phyloP scores from a whole-genome alignment of 2,329 filamentous ascomycete genomes.

The Monosporascus sp. region DNA sequence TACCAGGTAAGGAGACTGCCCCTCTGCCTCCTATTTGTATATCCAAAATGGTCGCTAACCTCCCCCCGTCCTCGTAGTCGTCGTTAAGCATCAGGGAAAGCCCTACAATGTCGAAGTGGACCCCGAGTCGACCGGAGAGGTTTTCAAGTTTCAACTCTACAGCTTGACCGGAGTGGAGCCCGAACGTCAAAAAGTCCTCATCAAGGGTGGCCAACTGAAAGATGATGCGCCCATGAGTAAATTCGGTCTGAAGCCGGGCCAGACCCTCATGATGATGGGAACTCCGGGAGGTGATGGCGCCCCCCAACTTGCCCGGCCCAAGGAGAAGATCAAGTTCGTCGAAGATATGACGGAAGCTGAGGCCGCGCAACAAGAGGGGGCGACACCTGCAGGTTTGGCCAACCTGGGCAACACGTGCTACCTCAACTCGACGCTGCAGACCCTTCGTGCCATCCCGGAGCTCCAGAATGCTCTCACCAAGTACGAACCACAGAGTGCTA shows the following conservation, averaged over 20 bases:
- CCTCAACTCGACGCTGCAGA: slow-evolving; percentile 94
- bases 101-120: slow-evolving; percentile 94
- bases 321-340: slow-evolving; percentile 78
- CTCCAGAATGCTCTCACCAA: slow-evolving; percentile 71
- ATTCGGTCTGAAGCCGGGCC: slow-evolving; percentile 78
- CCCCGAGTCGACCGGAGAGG: slow-evolving; percentile 75
- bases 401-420: slow-evolving; percentile 99
- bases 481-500: slow-evolving; percentile 36
- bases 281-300: slow-evolving; percentile 65
- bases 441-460: slow-evolving; percentile 82
- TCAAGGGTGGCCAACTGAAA: slow-evolving; percentile 92
- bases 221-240: slow-evolving; percentile 85
- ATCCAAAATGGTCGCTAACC: slow-evolving; percentile 14
- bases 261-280: slow-evolving; percentile 95
- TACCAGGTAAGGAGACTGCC: slow-evolving; percentile 20
- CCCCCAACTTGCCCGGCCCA: slow-evolving; percentile 61
- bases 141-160: slow-evolving; percentile 92
- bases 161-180: slow-evolving; percentile 95
- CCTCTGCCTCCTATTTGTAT: not conserved
- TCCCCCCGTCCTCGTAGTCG: slow-evolving; percentile 47
- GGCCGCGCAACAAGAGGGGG: slow-evolving; percentile 73
- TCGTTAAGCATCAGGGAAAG: slow-evolving; percentile 93
- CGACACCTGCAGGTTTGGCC: slow-evolving; percentile 79
- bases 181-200: slow-evolving; percentile 89
- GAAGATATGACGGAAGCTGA: slow-evolving; percentile 98